Evolutionary conservation across 73 alveolate genomes (phyloP).

Genomic region (Paramecium primaurelia): DNA sequence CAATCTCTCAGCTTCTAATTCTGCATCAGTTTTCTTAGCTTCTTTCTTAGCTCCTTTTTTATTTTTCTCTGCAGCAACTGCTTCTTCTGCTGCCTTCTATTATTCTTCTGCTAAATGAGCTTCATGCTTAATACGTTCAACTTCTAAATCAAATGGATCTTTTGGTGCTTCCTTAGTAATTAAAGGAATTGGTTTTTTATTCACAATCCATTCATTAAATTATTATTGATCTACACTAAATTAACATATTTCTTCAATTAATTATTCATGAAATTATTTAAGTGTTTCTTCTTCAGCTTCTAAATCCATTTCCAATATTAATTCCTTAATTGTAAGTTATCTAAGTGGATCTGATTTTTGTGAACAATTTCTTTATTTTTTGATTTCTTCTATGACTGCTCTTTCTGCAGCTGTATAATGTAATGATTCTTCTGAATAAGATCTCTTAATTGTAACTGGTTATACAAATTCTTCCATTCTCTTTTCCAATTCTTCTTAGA

Average conservation of each 20-base stretch:
- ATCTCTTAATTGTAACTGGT: background rate
- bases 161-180: constrained; percentile 51
- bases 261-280: constrained; percentile 48
- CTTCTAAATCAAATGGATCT: constrained; percentile 43
- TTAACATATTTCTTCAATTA: constrained; percentile 46
- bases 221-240: constrained; percentile 28
- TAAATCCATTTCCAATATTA: constrained; percentile 52
- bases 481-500: constrained; percentile 49
- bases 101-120: constrained; percentile 32
- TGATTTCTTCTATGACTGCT: background rate
- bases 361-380: background rate
- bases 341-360: background rate
- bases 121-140: background rate
- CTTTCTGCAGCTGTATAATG: background rate
- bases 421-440: constrained; percentile 38
- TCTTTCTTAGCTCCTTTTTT: constrained; percentile 63
- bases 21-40: constrained; percentile 58
- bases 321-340: constrained; percentile 42
- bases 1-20: constrained; percentile 43
- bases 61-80: constrained; percentile 17
- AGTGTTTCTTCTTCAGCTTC: constrained; percentile 54
- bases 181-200: constrained; percentile 36
- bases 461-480: constrained; percentile 47
- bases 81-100: background rate
- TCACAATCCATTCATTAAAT: constrained; percentile 47